Percentiles rank a stretch among this genome's conserved stretches.
phyloP scores from a whole-genome alignment of 495 filamentous ascomycete species.

The Tricharina praecox region DNA sequence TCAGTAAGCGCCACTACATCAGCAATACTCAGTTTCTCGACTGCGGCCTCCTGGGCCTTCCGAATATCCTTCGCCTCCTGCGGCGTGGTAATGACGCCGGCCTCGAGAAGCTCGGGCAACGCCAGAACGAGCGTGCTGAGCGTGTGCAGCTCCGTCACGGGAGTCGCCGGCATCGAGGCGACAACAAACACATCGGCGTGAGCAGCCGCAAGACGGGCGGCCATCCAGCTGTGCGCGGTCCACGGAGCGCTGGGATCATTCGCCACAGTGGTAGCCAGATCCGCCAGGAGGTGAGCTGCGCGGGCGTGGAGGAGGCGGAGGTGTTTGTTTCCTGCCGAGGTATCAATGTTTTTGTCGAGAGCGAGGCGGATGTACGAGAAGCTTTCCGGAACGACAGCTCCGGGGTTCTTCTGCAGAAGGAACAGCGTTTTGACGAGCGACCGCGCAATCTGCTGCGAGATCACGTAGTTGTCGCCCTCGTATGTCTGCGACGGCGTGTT shows the following conservation, averaged over 20 bases:
- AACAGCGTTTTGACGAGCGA: conserved; percentile 32
- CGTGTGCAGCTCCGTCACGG: conserved; percentile 8
- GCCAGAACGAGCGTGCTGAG: conserved; percentile 15
- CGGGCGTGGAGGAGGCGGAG: conserved; percentile 17
- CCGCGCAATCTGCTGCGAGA: conserved; percentile 60
- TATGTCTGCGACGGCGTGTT: conserved; percentile 52
- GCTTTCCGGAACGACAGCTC: conserved; percentile 2
- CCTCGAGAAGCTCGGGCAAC: conserved; percentile 21
- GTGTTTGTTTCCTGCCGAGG: conserved; percentile 6
- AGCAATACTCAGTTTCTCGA: conserved; percentile 11
- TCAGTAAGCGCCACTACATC: conserved; percentile 16
- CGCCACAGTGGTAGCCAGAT: conserved; percentile 11
- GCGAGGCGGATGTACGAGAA: not conserved
- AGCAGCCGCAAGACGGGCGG: conserved; percentile 12
- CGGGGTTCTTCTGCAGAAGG: not conserved
- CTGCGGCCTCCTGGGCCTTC: conserved; percentile 12
- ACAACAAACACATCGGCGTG: conserved; percentile 23
- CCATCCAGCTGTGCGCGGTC: conserved; percentile 16
- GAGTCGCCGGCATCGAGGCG: conserved; percentile 12
- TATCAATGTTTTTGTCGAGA: not conserved
- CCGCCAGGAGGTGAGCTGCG: conserved; percentile 11
- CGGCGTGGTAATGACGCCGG: conserved; percentile 14
- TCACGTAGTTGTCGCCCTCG: conserved; percentile 63
- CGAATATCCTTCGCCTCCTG: conserved; percentile 14
- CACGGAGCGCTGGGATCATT: conserved; percentile 2